Evolutionary conservation across 345 rosid species (phyloP).

Genomic region (Euclidium syriacum): DNA sequence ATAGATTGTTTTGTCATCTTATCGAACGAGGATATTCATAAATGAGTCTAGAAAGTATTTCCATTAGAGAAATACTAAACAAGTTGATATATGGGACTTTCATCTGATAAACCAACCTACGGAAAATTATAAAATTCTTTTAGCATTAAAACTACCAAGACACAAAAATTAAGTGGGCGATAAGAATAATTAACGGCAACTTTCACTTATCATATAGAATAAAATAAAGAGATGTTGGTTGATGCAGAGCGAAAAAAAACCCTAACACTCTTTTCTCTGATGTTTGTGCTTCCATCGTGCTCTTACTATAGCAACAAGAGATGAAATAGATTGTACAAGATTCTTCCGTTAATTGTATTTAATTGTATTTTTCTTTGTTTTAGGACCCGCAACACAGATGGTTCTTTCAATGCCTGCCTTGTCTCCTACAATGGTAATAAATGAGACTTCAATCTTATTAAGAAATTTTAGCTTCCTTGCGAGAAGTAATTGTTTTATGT

Average conservation of each 20-base stretch:
- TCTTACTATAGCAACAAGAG: background rate
- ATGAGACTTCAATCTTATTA: background rate
- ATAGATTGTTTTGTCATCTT: conserved; percentile 11
- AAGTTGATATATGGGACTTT: background rate
- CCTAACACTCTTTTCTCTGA: background rate
- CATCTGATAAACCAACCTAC: background rate
- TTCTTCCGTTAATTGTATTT: conserved; percentile 10
- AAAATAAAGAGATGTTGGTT: conserved; percentile 1
- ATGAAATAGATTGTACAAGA: background rate
- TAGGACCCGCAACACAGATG: conserved; percentile 59
- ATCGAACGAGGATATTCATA: background rate
- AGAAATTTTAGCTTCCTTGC: conserved; percentile 14
- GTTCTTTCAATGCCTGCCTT: conserved; percentile 92
- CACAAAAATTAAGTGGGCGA: background rate
- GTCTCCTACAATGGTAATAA: conserved; percentile 95
- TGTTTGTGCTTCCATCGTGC: conserved; percentile 2
- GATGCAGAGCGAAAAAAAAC: background rate
- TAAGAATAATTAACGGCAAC: background rate
- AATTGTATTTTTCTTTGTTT: conserved; percentile 32
- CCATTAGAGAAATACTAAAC: conserved; percentile 1
- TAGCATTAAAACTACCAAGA: background rate
- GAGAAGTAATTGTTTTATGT: conserved; percentile 22
- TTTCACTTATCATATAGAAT: background rate
- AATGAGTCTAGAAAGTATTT: background rate
- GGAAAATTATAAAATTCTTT: background rate